Evolutionary conservation across 108 stramenopile genomes (phyloP), one percentile per base, ranked within the genome.

Genomic region (Cyclostephanos invisitatus): DNA sequence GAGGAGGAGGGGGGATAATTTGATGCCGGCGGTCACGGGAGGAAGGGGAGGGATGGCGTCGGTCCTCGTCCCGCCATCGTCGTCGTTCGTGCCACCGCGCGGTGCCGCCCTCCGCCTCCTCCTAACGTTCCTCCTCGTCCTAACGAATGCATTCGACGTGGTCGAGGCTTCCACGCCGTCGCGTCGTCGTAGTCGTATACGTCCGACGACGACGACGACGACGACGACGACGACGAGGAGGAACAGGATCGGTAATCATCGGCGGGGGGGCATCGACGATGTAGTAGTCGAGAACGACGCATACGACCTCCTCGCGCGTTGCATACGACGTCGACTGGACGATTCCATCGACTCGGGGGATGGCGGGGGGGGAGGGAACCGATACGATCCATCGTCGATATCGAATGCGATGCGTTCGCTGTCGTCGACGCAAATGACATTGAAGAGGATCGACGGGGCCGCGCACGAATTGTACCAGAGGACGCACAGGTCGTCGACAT

Each of bases 401-500:
- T 27, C 70, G 25, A 60, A 54, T 3, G 79, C 90, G 2, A 74
- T 94, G 37, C 44, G 72, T n/a, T 73, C 72, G 4, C 69, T 94
- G n/a, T 81, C 90, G 20, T 38, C 72, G 47, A 64, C 87, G 6
- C 89, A 91, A 55, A 56, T 78, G 35, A 77, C 93, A 5, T 77
- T 94, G 67, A 93, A 93, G 68, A 80, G 84, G 21, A 72, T 94
- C 35, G 93, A 94, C 73, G 93, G 93, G 0, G 79, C 81, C 0
- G 87, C 91, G 20, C 89, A 94, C 62, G 93, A 92, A 74, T 75
- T 88, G 18, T 94, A 94, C 65, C 93, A 92, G 68, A 74, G 91
- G 12, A 91, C 89, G 0, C 89, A 89, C 62, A 73, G 74, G 55
- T 73, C 76, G 12, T 58, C 65, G 15, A 75, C 76, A 20, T 61